phyloP scores from a whole-genome alignment of 345 rosid species.

The Populus deltoides region DNA sequence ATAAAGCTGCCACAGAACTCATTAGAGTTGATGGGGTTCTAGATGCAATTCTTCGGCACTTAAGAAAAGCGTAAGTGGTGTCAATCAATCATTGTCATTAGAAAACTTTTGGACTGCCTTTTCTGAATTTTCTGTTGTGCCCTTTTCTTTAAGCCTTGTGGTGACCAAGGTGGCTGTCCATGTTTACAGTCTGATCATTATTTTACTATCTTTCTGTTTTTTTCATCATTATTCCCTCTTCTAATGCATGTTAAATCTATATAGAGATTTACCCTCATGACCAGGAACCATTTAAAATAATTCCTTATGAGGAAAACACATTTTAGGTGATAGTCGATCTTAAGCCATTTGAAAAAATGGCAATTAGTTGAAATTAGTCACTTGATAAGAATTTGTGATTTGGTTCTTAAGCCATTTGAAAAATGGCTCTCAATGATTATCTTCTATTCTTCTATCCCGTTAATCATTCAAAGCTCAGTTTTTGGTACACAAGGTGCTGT shows the following conservation, averaged over 20 bases:
- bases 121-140: neutral
- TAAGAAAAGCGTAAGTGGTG: constrained; percentile 67
- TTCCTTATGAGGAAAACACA: neutral
- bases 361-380: neutral
- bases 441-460: neutral
- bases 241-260: neutral
- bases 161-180: neutral
- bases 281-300: neutral
- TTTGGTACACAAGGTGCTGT: neutral
- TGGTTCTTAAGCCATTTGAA: neutral
- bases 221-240: too few species aligned
- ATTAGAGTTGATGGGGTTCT: constrained; percentile 66
- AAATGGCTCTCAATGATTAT: neutral
- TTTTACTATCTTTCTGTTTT: too few species aligned
- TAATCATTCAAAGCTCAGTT: neutral
- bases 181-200: neutral
- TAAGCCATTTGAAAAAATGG: neutral
- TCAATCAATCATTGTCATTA: neutral
- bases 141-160: neutral
- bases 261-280: neutral
- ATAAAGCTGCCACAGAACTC: constrained; percentile 81
- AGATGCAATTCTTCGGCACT: constrained; percentile 81
- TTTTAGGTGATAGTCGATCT: neutral
- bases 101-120: neutral
- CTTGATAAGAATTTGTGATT: neutral